phyloP scores from a whole-genome alignment of 2,329 filamentous ascomycete species.

The Aspergillus calidoustus region DNA sequence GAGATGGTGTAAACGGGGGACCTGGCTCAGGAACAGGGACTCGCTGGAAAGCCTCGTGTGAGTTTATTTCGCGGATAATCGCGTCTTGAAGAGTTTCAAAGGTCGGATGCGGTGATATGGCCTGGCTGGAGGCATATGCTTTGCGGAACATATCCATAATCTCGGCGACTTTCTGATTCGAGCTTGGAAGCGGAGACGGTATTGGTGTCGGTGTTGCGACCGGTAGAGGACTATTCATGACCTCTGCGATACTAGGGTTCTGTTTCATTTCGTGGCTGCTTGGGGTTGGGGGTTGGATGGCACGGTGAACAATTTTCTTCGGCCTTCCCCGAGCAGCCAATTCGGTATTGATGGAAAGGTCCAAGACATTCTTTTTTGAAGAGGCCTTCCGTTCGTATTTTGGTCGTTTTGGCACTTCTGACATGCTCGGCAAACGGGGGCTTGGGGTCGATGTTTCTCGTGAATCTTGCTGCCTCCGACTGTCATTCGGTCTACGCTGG shows the following conservation, averaged over 20 bases:
- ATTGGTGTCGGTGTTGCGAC: conserved; percentile 29
- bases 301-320: conserved; percentile 40
- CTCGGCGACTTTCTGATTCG: conserved; percentile 42
- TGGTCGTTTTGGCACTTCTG: conserved; percentile 20
- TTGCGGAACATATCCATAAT: conserved; percentile 49
- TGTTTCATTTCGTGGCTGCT: conserved; percentile 30
- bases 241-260: conserved; percentile 45
- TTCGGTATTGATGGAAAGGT: conserved; percentile 47
- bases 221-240: conserved; percentile 47
- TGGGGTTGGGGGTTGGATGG: conserved; percentile 43
- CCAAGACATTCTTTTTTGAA: conserved; percentile 43
- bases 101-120: conserved; percentile 38
- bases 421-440: neutral
- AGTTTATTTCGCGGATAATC: conserved; percentile 51
- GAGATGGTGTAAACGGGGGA: conserved; percentile 39
- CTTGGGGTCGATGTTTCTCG: conserved; percentile 14
- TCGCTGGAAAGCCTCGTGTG: conserved; percentile 47
- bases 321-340: conserved; percentile 38
- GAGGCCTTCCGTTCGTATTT: conserved; percentile 25
- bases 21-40: conserved; percentile 38
- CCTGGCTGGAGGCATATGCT: conserved; percentile 39
- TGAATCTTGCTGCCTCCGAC: conserved; percentile 15
- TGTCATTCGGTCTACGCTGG: conserved; percentile 9
- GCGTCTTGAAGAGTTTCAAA: conserved; percentile 49
- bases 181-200: conserved; percentile 28